Percentiles rank a stretch among this genome's conserved stretches.
phyloP scores from a whole-genome alignment of 768 basidiomycete genomes.

The Astraeus odoratus region DNA sequence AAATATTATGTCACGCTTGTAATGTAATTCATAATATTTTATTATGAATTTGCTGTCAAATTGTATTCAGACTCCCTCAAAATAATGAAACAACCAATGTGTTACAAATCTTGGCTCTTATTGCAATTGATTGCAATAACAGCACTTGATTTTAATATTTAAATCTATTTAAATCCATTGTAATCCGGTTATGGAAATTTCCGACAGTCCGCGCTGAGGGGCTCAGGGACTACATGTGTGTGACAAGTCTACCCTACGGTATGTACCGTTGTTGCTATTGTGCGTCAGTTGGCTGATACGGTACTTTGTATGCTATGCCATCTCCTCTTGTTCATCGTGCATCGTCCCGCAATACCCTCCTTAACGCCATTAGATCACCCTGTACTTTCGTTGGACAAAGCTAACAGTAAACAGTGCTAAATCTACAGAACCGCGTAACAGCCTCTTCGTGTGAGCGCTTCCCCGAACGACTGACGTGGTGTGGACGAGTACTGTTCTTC shows the following conservation, averaged over 20 bases:
- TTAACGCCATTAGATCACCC: slow-evolving; percentile 9
- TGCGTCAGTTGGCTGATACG: neutral
- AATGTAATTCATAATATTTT: too few relatives aligned
- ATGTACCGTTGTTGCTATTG: neutral
- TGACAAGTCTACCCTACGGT: too few relatives aligned
- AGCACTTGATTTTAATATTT: too few relatives aligned
- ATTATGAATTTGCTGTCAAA: too few relatives aligned
- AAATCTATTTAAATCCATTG: too few relatives aligned
- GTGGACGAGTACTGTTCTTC: neutral
- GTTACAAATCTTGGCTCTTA: too few relatives aligned
- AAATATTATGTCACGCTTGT: too few relatives aligned
- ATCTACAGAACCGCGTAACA: slow-evolving; percentile 13
- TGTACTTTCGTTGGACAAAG: slow-evolving; percentile 22
- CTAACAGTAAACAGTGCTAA: slow-evolving; percentile 19
- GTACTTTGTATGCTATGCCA: neutral
- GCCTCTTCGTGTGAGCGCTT: slow-evolving; percentile 25
- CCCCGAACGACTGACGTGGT: neutral
- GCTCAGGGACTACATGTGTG: slow-evolving; percentile 3
- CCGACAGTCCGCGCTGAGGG: slow-evolving; percentile 12
- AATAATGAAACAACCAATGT: too few relatives aligned
- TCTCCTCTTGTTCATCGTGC: too few relatives aligned
- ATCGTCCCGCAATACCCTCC: neutral
- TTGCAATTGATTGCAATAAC: too few relatives aligned
- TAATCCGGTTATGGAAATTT: too few relatives aligned
- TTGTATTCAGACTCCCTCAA: too few relatives aligned